Conservation (phyloP, 176 grass and related monocot species). For the Eleusine indica region DNA sequence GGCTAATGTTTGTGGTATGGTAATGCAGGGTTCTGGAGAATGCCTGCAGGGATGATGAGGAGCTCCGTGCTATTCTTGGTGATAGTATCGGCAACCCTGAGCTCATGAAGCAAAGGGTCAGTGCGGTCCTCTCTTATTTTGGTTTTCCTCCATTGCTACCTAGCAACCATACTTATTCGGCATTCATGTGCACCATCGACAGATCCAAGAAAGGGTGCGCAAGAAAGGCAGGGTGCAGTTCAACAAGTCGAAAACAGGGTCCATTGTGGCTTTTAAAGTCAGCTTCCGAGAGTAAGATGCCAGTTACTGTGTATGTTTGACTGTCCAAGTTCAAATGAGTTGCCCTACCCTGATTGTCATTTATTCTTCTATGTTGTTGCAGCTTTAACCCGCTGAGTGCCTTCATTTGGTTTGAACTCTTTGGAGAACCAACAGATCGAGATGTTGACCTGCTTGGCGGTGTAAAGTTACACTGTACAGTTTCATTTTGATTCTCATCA, state of each 20-base stretch:
- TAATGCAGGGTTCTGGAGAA: slow-evolving; percentile 79
- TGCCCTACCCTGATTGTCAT: not conserved
- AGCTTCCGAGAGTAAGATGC: slow-evolving; percentile 86
- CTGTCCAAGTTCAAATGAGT: not conserved
- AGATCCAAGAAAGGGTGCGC: slow-evolving; percentile 85
- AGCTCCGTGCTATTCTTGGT: slow-evolving; percentile 83
- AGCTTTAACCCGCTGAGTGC: slow-evolving; percentile 86
- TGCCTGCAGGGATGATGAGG: slow-evolving; percentile 80
- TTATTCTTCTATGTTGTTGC: slow-evolving; percentile 27
- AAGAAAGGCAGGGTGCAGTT: slow-evolving; percentile 75
- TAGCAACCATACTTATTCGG: not conserved
- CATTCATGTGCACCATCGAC: slow-evolving; percentile 12
- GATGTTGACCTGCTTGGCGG: slow-evolving; percentile 85
- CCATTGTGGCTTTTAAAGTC: slow-evolving; percentile 80
- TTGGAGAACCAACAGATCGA: slow-evolving; percentile 81
- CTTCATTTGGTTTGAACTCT: slow-evolving; percentile 93
- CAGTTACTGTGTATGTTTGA: not conserved
- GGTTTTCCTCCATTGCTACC: not conserved
- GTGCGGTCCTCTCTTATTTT: not conserved
- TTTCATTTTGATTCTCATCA: slow-evolving; percentile 33
- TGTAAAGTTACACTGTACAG: slow-evolving; percentile 57
- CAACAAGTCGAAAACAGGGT: slow-evolving; percentile 74
- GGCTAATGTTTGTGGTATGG: not conserved
- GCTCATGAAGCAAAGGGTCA: slow-evolving; percentile 89
- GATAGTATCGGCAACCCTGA: slow-evolving; percentile 94